phyloP scores from a whole-genome alignment of 2,329 filamentous ascomycete species.

The Calonectria pseudoreteaudii region DNA sequence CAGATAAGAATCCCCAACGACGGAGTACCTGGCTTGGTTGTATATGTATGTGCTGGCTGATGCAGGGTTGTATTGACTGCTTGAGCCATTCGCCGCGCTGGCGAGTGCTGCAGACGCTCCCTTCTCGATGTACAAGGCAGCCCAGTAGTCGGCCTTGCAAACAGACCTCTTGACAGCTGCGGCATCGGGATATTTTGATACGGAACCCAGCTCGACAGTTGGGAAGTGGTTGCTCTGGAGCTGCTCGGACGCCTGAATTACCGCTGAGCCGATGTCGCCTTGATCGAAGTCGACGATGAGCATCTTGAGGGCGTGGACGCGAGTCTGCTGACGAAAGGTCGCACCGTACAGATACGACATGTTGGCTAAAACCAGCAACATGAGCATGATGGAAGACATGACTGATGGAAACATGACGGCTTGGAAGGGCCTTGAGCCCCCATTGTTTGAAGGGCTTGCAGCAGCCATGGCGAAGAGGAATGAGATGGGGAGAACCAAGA shows the following conservation, averaged over 20 bases:
- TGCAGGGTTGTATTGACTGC: neutral
- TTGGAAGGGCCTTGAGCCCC: neutral
- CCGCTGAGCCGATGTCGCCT: neutral
- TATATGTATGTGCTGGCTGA: neutral
- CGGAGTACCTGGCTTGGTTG: conserved; percentile 6
- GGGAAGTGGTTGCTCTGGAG: conserved; percentile 1
- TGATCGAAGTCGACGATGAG: conserved; percentile 15
- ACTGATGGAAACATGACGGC: neutral
- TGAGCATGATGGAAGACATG: conserved; percentile 5
- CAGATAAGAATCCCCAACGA: neutral
- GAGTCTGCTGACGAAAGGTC: neutral
- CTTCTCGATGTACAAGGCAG: conserved; percentile 4
- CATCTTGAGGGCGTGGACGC: conserved; percentile 11
- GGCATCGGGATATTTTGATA: neutral
- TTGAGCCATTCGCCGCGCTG: neutral
- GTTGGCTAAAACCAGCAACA: neutral
- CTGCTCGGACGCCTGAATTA: neutral
- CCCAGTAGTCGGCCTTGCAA: conserved; percentile 1
- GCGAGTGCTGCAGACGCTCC: neutral
- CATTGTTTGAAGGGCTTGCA: neutral
- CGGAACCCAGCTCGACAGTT: neutral
- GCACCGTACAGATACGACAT: conserved; percentile 9
- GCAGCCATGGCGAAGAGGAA: neutral
- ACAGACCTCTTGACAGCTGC: neutral
- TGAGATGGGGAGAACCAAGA: neutral